These are phyloP conservation scores for Trichoderma pleuroti DNA, from an alignment of 2,329 filamentous ascomycete genomes.

Conservation along the genomic window DNA sequence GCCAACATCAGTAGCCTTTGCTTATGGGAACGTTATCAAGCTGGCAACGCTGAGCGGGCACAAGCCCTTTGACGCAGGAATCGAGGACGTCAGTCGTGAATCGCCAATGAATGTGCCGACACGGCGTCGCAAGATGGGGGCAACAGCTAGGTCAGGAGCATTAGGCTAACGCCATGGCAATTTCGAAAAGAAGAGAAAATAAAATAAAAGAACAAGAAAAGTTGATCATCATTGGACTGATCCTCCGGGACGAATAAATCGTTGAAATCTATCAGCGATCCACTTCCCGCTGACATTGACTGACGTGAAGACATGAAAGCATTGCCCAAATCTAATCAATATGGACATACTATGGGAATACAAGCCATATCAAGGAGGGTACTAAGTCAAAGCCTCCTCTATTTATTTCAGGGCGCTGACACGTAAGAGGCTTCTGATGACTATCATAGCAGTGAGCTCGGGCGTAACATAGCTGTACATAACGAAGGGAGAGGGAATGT, in stretches of 20 bases:
- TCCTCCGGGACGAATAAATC: neutral
- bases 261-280: neutral
- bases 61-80: constrained; percentile 55
- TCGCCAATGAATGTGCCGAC: constrained; percentile 35
- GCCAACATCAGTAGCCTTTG: constrained; percentile 62
- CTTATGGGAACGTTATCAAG: constrained; percentile 70
- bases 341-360: neutral
- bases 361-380: neutral
- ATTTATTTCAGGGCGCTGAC: neutral
- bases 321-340: neutral
- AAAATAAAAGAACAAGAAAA: neutral
- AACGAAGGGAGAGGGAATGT: neutral
- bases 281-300: neutral
- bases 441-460: neutral
- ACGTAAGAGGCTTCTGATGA: neutral
- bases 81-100: constrained; percentile 30
- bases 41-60: constrained; percentile 61
- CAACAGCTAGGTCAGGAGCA: constrained; percentile 24
- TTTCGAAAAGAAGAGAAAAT: neutral
- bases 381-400: neutral
- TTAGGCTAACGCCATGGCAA: constrained; percentile 22
- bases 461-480: neutral
- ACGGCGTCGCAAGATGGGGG: constrained; percentile 37
- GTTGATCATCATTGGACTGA: neutral
- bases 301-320: neutral